Conservation (phyloP, 805 yeast species). For the Suhomyces prunicola region DNA sequence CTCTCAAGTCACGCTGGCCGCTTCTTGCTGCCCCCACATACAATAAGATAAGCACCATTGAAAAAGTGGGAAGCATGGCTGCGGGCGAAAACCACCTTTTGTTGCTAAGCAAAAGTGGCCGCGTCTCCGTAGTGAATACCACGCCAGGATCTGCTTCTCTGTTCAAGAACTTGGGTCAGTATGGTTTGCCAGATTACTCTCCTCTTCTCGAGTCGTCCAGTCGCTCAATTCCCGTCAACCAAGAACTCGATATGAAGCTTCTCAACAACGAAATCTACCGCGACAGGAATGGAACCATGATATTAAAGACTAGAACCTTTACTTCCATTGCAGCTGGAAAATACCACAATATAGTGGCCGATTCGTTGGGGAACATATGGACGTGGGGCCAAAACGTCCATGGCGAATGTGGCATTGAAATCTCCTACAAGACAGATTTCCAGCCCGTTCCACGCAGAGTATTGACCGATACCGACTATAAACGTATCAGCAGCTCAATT, state of each 20-base stretch:
- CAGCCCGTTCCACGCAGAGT: slow-evolving; percentile 64
- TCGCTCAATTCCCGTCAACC: slow-evolving; percentile 22
- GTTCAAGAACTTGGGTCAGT: slow-evolving; percentile 61
- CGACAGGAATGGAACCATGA: slow-evolving; percentile 16
- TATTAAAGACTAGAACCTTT: slow-evolving; percentile 43
- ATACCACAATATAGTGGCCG: slow-evolving; percentile 69
- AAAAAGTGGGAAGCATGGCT: slow-evolving; percentile 45
- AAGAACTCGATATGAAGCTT: slow-evolving; percentile 48
- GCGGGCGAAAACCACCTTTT: slow-evolving; percentile 70
- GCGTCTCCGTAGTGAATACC: slow-evolving; percentile 62
- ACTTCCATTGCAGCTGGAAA: slow-evolving; percentile 68
- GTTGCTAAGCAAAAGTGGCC: slow-evolving; percentile 56
- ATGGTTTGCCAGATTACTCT: slow-evolving; percentile 71
- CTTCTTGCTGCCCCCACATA: slow-evolving; percentile 2
- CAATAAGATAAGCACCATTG: slow-evolving; percentile 7
- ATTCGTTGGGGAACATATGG: slow-evolving; percentile 65
- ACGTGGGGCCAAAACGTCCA: slow-evolving; percentile 80
- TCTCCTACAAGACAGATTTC: slow-evolving; percentile 61
- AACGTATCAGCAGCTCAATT: slow-evolving; percentile 22
- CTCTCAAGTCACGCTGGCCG: slow-evolving; percentile 8
- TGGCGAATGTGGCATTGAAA: slow-evolving; percentile 82
- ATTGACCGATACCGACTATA: slow-evolving; percentile 13
- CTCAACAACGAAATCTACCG: slow-evolving; percentile 47
- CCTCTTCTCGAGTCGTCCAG: slow-evolving; percentile 57
- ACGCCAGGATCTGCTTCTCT: slow-evolving; percentile 17